Conservation (phyloP, 2,329 filamentous ascomycete species). For the Exophiala bonariae region DNA sequence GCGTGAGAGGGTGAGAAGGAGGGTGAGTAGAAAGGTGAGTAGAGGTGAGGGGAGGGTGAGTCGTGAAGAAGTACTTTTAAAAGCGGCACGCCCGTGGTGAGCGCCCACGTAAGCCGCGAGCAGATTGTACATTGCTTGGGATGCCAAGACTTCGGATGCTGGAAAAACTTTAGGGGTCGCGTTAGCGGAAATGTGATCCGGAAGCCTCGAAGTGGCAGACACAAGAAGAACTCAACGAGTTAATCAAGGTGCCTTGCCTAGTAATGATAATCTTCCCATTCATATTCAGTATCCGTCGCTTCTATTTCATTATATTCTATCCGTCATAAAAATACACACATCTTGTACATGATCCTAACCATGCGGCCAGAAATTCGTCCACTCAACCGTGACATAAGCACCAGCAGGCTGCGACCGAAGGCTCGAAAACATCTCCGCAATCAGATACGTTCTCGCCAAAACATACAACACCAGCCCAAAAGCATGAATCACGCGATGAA, state of each 20-base stretch:
- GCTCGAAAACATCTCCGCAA: conserved; percentile 3
- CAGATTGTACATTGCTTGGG: conserved; percentile 1
- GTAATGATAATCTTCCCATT: too few species aligned
- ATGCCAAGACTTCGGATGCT: neutral
- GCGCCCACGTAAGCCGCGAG: conserved; percentile 4
- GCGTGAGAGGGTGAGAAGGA: neutral
- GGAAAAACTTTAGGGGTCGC: too few species aligned
- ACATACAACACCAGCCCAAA: conserved; percentile 19
- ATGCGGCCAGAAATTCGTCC: conserved; percentile 5
- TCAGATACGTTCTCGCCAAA: conserved; percentile 2
- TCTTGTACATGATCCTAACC: neutral
- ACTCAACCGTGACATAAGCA: neutral
- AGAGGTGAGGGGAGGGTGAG: conserved; percentile 7
- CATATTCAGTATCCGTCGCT: too few species aligned
- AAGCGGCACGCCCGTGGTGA: conserved; percentile 6
- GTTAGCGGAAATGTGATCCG: too few species aligned
- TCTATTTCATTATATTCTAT: too few species aligned
- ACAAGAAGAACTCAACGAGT: too few species aligned
- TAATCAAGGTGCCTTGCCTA: too few species aligned
- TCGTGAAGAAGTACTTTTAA: conserved; percentile 1
- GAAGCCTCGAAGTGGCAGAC: too few species aligned
- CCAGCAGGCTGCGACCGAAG: neutral
- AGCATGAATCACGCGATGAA: conserved; percentile 24
- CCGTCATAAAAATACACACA: too few species aligned
- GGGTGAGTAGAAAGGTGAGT: conserved; percentile 5